phyloP scores from a whole-genome alignment of 768 basidiomycete species.

The Russula earlei region DNA sequence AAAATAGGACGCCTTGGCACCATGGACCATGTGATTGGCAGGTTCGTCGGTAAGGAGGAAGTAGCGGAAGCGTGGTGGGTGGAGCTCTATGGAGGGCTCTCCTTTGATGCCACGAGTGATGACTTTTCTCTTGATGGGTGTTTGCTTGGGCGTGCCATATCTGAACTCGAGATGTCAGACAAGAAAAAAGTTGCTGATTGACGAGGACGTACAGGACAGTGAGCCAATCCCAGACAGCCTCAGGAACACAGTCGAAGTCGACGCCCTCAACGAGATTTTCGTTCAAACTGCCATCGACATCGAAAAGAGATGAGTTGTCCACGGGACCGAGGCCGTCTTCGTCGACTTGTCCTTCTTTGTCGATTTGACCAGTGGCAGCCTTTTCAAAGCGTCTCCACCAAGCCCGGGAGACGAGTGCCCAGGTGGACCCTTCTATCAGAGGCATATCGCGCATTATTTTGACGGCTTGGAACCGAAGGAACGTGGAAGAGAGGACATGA shows the following conservation, averaged over 20 bases:
- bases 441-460: constrained; percentile 35
- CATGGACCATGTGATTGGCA: constrained; percentile 23
- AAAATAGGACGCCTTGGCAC: constrained; percentile 28
- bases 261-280: constrained; percentile 45
- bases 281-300: constrained; percentile 40
- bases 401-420: constrained; percentile 61
- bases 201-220: constrained; percentile 49
- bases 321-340: constrained; percentile 65
- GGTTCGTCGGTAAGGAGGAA: constrained; percentile 32
- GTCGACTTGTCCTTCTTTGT: constrained; percentile 55
- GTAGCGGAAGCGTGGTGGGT: constrained; percentile 55
- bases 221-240: constrained; percentile 60
- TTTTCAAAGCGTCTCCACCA: constrained; percentile 76
- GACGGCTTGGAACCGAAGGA: constrained; percentile 44
- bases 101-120: constrained; percentile 47
- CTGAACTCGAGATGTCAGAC: constrained; percentile 31
- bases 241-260: constrained; percentile 70
- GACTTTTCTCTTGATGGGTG: constrained; percentile 56
- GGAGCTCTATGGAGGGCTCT: constrained; percentile 55
- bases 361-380: constrained; percentile 57
- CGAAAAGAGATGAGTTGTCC: constrained; percentile 61
- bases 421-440: constrained; percentile 60
- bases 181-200: neutral
- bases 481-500: constrained; percentile 11
- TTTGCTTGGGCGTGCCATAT: constrained; percentile 53